Conservation (phyloP, 2,329 filamentous ascomycete species). For the Paracoccidioides lutzii region DNA sequence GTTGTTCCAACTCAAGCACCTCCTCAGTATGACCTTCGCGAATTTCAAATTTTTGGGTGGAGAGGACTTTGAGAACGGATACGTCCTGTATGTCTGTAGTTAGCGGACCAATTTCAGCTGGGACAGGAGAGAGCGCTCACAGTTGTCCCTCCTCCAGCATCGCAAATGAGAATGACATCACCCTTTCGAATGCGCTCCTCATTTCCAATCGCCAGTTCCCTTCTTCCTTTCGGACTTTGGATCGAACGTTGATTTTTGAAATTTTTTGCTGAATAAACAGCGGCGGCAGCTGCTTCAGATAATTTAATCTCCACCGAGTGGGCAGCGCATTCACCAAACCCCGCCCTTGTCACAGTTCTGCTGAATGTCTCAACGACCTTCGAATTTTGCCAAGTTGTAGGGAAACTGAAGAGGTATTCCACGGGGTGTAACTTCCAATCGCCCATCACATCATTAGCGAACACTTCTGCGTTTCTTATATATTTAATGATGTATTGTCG, state of each 20-base stretch:
- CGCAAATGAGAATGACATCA: slow-evolving; percentile 2
- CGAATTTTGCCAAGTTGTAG: slow-evolving; percentile 3
- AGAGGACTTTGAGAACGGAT: background rate
- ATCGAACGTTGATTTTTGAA: background rate
- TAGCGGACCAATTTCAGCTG: background rate
- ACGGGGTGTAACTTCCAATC: slow-evolving; percentile 1
- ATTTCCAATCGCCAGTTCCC: background rate
- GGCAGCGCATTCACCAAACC: background rate
- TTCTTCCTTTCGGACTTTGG: background rate
- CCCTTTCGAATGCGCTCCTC: background rate
- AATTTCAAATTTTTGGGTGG: background rate
- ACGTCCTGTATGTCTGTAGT: background rate
- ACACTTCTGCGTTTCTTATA: background rate
- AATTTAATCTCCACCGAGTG: slow-evolving; percentile 2
- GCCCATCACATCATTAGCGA: background rate
- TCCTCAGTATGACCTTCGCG: background rate
- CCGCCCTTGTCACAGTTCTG: background rate
- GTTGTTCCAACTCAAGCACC: background rate
- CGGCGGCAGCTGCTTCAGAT: slow-evolving; percentile 1
- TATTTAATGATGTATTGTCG: background rate
- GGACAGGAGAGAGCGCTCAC: background rate
- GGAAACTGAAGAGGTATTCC: slow-evolving; percentile 4
- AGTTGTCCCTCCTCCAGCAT: slow-evolving; percentile 4
- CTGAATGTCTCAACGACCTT: slow-evolving; percentile 1
- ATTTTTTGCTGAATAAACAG: background rate